phyloP scores from a whole-genome alignment of 441 rosid genomes.

The Erodium trifolium region DNA sequence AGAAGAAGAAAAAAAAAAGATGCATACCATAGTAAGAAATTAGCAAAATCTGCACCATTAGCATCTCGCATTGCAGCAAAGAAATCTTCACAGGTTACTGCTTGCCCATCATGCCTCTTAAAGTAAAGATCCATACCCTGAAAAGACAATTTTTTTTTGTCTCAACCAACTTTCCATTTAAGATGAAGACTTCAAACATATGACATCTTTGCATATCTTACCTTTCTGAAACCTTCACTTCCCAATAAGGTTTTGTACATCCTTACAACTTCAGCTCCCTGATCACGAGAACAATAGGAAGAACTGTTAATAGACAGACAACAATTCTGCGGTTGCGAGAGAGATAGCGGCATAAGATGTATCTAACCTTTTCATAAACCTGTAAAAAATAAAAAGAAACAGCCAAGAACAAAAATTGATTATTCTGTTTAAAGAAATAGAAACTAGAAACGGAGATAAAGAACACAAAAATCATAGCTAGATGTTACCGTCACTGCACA shows the following conservation, averaged over 20 bases:
- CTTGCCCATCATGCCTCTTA: constrained; percentile 89
- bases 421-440: background rate
- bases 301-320: constrained; percentile 16
- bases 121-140: constrained; percentile 98
- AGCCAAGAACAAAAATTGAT: constrained; percentile 16
- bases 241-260: constrained; percentile 98
- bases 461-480: constrained; percentile 9
- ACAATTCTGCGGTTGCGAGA: constrained; percentile 5
- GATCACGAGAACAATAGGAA: constrained; percentile 15
- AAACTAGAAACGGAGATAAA: background rate
- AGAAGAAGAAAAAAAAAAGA: background rate
- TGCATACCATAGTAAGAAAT: constrained; percentile 79
- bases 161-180: constrained; percentile 13
- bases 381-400: constrained; percentile 30
- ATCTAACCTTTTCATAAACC: constrained; percentile 94
- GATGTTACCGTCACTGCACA: constrained; percentile 70
- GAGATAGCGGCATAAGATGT: constrained; percentile 1
- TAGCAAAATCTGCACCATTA: constrained; percentile 79
- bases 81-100: constrained; percentile 96
- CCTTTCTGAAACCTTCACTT: constrained; percentile 85
- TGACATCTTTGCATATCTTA: constrained; percentile 18
- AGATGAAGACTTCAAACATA: constrained; percentile 2
- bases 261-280: constrained; percentile 99
- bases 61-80: constrained; percentile 97
- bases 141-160: constrained; percentile 12